Conservation (phyloP, 768 basidiomycete species). For the Mycena epipterygia region DNA sequence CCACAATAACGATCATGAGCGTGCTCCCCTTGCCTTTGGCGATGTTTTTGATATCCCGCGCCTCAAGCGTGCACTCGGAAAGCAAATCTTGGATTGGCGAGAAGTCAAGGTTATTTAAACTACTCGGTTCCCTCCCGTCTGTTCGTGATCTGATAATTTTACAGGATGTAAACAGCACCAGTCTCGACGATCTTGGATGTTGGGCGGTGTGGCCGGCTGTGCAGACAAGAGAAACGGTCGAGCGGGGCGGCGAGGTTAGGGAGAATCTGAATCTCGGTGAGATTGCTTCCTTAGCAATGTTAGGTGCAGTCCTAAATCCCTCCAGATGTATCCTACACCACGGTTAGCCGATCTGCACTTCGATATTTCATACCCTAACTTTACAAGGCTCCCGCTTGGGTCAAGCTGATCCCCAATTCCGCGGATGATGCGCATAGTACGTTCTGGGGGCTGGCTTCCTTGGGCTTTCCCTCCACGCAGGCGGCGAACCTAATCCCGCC, state of each 20-base stretch:
- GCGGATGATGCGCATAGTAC: slow-evolving; percentile 23
- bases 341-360: too few relatives aligned
- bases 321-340: slow-evolving; percentile 35
- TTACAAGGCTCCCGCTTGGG: slow-evolving; percentile 24
- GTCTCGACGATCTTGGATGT: slow-evolving; percentile 31
- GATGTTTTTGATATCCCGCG: slow-evolving; percentile 53
- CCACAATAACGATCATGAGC: slow-evolving; percentile 37
- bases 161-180: slow-evolving; percentile 34
- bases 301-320: neutral
- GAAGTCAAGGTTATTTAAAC: slow-evolving; percentile 47
- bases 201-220: slow-evolving; percentile 33
- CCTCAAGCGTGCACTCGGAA: slow-evolving; percentile 41
- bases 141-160: too few relatives aligned
- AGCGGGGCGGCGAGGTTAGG: neutral
- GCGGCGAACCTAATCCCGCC: slow-evolving; percentile 19
- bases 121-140: too few relatives aligned
- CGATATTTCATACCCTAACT: too few relatives aligned
- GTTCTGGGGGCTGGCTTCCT: slow-evolving; percentile 29
- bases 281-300: slow-evolving; percentile 31
- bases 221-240: slow-evolving; percentile 15
- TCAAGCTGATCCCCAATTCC: slow-evolving; percentile 15
- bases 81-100: slow-evolving; percentile 53
- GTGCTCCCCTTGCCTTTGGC: slow-evolving; percentile 43
- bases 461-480: slow-evolving; percentile 21
- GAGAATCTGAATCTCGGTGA: slow-evolving; percentile 21